Conservation (phyloP, 2,329 filamentous ascomycete genomes). For the Geoglossum cookeanum region DNA sequence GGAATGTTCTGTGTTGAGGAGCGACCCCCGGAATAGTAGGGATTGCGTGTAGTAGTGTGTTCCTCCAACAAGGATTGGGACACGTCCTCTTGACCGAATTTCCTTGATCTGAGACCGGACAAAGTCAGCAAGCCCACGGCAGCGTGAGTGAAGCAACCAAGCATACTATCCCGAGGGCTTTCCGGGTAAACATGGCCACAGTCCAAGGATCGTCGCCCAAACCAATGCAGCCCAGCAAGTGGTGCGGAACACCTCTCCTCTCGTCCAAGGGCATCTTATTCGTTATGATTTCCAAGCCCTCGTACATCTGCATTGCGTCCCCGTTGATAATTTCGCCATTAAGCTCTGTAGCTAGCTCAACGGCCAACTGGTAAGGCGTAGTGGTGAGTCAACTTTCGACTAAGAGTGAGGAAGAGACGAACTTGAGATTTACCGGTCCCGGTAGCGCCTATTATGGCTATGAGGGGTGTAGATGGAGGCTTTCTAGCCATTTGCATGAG, state of each 20-base stretch:
- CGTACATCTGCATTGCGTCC: constrained; percentile 96
- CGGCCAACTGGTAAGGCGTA: constrained; percentile 45
- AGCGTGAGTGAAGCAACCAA: background rate
- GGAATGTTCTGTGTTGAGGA: constrained; percentile 27
- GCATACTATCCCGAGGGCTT: constrained; percentile 37
- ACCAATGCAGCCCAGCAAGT: constrained; percentile 63
- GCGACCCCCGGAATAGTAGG: constrained; percentile 58
- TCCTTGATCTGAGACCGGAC: constrained; percentile 38
- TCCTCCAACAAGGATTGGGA: constrained; percentile 84
- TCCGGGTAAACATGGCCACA: constrained; percentile 55
- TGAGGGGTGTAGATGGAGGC: constrained; percentile 34
- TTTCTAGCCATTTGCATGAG: constrained; percentile 7
- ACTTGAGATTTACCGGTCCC: constrained; percentile 90
- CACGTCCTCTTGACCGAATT: constrained; percentile 55
- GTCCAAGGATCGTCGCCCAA: constrained; percentile 67
- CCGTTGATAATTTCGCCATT: constrained; percentile 93
- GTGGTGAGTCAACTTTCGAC: constrained; percentile 11
- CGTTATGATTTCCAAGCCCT: constrained; percentile 79
- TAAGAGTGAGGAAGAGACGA: constrained; percentile 14
- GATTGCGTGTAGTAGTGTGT: constrained; percentile 92
- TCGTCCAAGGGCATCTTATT: constrained; percentile 72
- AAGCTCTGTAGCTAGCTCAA: constrained; percentile 65
- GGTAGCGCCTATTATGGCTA: constrained; percentile 74
- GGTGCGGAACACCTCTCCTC: constrained; percentile 64
- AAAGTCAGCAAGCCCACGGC: background rate